Base-by-base conservation (phyloP, 352 stramenopile species). In the Phytophthora vignae region DNA sequence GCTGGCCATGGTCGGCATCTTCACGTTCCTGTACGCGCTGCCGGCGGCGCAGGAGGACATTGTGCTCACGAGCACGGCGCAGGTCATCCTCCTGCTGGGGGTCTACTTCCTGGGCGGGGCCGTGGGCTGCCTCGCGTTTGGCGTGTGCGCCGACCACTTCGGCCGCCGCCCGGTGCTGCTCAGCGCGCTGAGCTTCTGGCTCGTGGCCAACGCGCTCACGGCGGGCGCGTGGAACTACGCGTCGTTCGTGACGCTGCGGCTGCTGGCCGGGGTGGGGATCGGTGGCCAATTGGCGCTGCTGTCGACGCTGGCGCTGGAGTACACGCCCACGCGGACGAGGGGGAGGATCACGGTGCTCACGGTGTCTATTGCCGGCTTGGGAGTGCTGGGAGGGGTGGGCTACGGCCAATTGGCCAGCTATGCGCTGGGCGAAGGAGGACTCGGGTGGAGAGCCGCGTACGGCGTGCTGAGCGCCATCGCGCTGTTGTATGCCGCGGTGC, bases 141-240 rank as follows among this genome's bases (percentile, higher is more conserved):
- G 87, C 12, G 75, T 83, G 19, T 75, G 82, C 14, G 85, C 82
- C 15, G 87, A 94, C 60, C 73, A 91, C 60, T 91, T 80, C 63
- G 85, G 85, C 12, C 75, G 84, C 7, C 70, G 78, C 36, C 67
- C 62, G 9, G 69, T 91, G 29, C 60, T 93, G 17, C 57, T 92
- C 1, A 60, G 62, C 14, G 77, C 81, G 1, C 54, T 88, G 25
- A 55, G 29, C 27, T 71, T 84, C 46, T 87, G 78, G 65, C 53
- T 86, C 56, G 21, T 86, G 2, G 74, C 62, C 19, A 81, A 85
- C 53, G 72, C 78, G 15, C 64, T 93, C 52, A 79, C 86, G 4
- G 70, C 67, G 3, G 55, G 29, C 0, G 74, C 82, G 15, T 81
- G 71, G 73, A 71, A 73, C 64, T 80, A 83, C 60, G 57, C 55